Conservation (phyloP, 164 flowering plant genomes). For the Houttuynia cordata region DNA sequence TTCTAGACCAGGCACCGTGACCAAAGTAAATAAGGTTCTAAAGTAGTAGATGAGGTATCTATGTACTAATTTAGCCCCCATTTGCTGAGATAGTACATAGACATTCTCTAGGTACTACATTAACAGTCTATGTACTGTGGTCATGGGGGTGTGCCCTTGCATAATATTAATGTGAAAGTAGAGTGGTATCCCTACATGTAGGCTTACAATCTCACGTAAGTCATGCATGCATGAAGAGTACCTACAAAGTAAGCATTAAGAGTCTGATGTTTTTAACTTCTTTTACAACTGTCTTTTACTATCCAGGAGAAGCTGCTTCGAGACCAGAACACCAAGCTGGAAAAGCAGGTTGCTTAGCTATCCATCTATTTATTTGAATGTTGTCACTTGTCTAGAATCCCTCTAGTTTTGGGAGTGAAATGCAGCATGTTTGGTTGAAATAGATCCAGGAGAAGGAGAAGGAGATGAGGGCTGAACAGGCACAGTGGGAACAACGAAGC, state of each 20-base stretch:
- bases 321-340: conserved; percentile 50
- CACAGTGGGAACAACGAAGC: conserved; percentile 29
- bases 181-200: neutral
- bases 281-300: neutral
- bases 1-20: too few species aligned
- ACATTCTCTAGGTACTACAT: too few species aligned
- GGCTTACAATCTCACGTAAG: neutral
- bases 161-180: neutral
- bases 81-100: too few species aligned
- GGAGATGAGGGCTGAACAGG: conserved; percentile 15
- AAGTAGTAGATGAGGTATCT: too few species aligned
- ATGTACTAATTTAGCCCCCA: too few species aligned
- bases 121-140: too few species aligned
- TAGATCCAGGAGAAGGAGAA: conserved; percentile 53
- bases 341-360: conserved; percentile 48
- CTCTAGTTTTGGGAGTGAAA: neutral
- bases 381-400: neutral
- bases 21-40: too few species aligned
- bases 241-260: too few species aligned
- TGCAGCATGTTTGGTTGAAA: neutral
- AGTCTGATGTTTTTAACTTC: neutral
- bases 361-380: too few species aligned
- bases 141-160: neutral
- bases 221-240: too few species aligned
- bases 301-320: conserved; percentile 53